Evolutionary conservation across 768 basidiomycete genomes (phyloP), one percentile per base, ranked within the genome.

Genomic region (Tylopilus vinaceipallidus): DNA sequence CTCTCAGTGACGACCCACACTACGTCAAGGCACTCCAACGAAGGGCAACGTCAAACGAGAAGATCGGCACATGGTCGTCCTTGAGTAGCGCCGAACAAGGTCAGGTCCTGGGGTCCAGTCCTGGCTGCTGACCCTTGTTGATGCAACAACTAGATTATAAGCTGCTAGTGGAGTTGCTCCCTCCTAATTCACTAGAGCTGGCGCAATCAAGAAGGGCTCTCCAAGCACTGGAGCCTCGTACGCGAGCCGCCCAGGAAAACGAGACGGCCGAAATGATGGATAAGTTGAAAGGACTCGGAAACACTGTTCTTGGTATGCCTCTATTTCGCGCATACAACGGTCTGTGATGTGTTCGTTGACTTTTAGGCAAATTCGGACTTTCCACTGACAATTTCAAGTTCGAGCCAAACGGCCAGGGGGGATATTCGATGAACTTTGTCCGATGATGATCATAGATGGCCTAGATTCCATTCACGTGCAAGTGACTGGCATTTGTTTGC

Each of bases 371-470:
- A 52, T 98, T 98, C 63, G 95, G 97, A 16, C 67, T 98, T 55
- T 93, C 88, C 13, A 98, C 95, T 0, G 86, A 98, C 64, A 98
- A 95, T 71, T 98, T 98, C 79, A 88, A 98, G 71, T 91, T 99
- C 61, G 84, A 85, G 52, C 91, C 91, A 16, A 95, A 95, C 55
- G 91, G 86, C 6, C 85, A 93, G 54, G 95, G 95, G n/a, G 93
- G 95, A 0, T 98, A 98, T 72, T 89, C 88, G 1, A 82, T 98
- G 80, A 89, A 90, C 60, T 97, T 98, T 64, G 73, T 72, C 38
- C 78, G 66, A 59, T 85, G 66, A 76, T 46, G 30, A 11, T 12
- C 3, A 20, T 26, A 36, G 33, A 12, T 30, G 12, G 11, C 41
- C 19, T 47, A 35, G n/a, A 42, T 30, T n/a, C 32, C 38, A 34